Evolutionary conservation across 73 alveolate species (phyloP).

Genomic region (Tetrahymena malaccensis): DNA sequence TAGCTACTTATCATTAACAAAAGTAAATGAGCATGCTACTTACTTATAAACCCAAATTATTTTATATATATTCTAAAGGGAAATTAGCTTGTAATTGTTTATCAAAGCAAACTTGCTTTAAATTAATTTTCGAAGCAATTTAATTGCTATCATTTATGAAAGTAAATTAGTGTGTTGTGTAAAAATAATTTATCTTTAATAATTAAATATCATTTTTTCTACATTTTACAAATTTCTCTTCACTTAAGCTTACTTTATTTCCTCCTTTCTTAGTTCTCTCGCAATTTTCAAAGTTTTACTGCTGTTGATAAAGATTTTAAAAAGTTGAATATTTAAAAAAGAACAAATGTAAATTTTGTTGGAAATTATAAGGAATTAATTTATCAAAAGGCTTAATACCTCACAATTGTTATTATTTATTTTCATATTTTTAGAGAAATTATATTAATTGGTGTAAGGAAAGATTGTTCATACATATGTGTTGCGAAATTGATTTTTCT

Average conservation of each 20-base stretch:
- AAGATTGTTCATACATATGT: not conserved
- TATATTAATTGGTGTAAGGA: not conserved
- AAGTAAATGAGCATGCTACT: too few species aligned
- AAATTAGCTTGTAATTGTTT: not conserved
- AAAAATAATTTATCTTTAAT: too few species aligned
- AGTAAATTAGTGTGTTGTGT: too few species aligned
- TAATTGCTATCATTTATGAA: not conserved
- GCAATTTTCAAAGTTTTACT: not conserved
- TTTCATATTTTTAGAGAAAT: not conserved
- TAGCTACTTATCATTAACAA: too few species aligned
- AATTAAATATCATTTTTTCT: not conserved
- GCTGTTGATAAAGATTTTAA: not conserved
- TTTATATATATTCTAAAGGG: not conserved
- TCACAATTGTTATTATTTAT: too few species aligned
- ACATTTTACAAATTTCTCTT: not conserved
- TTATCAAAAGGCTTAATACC: not conserved
- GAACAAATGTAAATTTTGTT: not conserved
- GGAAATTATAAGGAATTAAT: not conserved
- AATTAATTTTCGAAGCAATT: too few species aligned
- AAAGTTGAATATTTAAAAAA: not conserved
- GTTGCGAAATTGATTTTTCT: not conserved
- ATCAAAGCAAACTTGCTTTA: too few species aligned
- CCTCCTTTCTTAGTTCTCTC: not conserved
- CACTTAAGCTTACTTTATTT: not conserved
- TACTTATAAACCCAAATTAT: not conserved